A percentile compares a stretch with the other conserved stretches of the same genome.
Evolutionary conservation across 768 basidiomycete genomes (phyloP).

Genomic region (Collybia sordida): DNA sequence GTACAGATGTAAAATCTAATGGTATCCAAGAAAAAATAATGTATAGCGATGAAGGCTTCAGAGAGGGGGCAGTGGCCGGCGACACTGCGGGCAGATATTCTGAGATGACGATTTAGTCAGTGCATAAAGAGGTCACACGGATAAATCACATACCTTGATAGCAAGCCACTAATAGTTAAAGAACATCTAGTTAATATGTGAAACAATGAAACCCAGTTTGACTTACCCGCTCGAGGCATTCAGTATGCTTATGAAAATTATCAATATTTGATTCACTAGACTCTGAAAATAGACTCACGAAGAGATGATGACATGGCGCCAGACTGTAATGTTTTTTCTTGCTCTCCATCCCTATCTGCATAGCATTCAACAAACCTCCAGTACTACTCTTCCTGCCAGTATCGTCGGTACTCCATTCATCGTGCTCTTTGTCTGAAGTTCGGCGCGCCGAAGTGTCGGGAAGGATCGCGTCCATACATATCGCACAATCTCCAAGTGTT

Average conservation of each 20-base stretch:
- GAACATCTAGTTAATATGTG: conserved; percentile 11
- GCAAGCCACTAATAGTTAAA: conserved; percentile 57
- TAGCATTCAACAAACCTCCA: conserved; percentile 40
- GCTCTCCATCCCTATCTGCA: conserved; percentile 43
- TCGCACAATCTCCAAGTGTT: conserved; percentile 83
- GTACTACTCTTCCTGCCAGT: conserved; percentile 25
- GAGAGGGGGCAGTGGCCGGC: conserved; percentile 78
- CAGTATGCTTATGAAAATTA: conserved; percentile 63
- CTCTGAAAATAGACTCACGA: conserved; percentile 49
- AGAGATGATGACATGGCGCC: conserved; percentile 88
- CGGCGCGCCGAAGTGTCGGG: conserved; percentile 41
- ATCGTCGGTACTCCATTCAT: conserved; percentile 17
- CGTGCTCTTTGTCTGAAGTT: conserved; percentile 32
- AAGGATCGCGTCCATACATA: conserved; percentile 89
- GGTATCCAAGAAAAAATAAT: no score
- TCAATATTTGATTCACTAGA: background rate
- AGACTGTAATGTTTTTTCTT: conserved; percentile 75
- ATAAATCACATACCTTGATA: conserved; percentile 55
- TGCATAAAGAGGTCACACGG: background rate
- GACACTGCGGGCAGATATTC: conserved; percentile 94
- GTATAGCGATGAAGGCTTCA: conserved; percentile 29
- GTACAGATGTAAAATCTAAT: no score
- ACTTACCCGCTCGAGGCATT: conserved; percentile 76
- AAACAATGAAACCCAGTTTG: background rate
- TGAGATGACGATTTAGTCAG: conserved; percentile 23